These are phyloP conservation scores for Adansonia grandidieri DNA, from an alignment of 441 rosid genomes.

Conservation along the genomic window DNA sequence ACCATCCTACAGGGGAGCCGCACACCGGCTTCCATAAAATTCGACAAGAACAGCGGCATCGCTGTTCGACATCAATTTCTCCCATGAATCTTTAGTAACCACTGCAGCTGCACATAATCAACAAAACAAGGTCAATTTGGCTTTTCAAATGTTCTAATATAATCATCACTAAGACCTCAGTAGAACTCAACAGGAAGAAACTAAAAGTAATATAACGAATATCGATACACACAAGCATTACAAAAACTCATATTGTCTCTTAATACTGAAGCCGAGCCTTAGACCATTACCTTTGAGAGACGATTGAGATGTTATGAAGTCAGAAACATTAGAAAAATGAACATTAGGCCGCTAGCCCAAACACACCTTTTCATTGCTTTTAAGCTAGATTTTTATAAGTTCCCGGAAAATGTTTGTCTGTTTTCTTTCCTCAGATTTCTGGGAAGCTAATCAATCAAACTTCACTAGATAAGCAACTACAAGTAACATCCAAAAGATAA, in stretches of 20 bases:
- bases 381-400: not conserved
- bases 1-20: slow-evolving; percentile 82
- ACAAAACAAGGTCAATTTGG: slow-evolving; percentile 19
- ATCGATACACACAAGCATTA: not conserved
- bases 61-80: slow-evolving; percentile 55
- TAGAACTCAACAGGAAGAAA: slow-evolving; percentile 1
- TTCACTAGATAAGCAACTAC: not conserved
- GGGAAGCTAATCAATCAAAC: not conserved
- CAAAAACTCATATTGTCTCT: not conserved
- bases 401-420: not conserved
- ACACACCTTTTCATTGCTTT: not conserved
- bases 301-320: too few species aligned
- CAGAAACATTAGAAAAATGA: too few species aligned
- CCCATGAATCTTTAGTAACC: slow-evolving; percentile 66
- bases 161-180: slow-evolving; percentile 8
- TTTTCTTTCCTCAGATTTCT: not conserved
- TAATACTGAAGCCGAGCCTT: too few species aligned
- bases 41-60: slow-evolving; percentile 78
- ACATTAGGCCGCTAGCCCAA: not conserved
- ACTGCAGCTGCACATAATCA: slow-evolving; percentile 49
- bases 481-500: not conserved
- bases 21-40: slow-evolving; percentile 93
- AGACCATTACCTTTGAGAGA: not conserved
- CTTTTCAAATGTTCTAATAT: not conserved
- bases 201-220: not conserved